Conservation (phyloP, 352 stramenopile species). For the Sclerospora graminicola region DNA sequence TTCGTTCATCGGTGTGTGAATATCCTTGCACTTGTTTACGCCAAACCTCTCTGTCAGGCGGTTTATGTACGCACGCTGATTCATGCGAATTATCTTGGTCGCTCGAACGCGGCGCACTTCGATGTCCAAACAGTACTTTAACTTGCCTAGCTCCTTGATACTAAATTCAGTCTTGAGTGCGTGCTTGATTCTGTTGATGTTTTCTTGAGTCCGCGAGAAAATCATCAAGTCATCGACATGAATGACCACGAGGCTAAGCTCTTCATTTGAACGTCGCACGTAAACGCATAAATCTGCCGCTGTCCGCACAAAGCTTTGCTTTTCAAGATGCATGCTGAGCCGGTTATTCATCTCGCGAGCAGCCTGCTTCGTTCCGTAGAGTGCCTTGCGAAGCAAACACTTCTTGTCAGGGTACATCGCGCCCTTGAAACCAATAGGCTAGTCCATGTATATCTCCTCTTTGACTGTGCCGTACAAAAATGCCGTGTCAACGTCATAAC, state of each 20-base stretch:
- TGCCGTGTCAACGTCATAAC: too few species aligned
- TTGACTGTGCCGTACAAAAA: neutral
- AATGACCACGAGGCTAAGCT: too few species aligned
- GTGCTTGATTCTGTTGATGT: neutral
- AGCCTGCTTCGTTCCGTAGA: too few species aligned
- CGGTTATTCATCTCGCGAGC: too few species aligned
- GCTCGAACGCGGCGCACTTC: neutral
- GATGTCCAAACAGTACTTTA: neutral
- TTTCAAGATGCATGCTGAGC: neutral
- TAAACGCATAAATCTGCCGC: neutral
- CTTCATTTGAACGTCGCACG: neutral
- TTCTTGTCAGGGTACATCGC: neutral
- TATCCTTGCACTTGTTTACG: too few species aligned
- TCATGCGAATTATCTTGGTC: too few species aligned
- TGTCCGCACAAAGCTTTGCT: neutral
- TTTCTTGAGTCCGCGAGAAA: too few species aligned
- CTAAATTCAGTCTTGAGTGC: neutral
- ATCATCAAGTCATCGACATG: too few species aligned
- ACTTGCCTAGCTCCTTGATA: neutral
- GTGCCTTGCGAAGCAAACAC: too few species aligned
- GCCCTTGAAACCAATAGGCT: neutral
- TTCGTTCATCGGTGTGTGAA: neutral
- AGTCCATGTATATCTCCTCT: neutral
- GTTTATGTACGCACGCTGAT: too few species aligned
- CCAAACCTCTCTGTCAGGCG: too few species aligned